phyloP scores from a whole-genome alignment of 352 stramenopile genomes.

The Peronospora farinosa region DNA sequence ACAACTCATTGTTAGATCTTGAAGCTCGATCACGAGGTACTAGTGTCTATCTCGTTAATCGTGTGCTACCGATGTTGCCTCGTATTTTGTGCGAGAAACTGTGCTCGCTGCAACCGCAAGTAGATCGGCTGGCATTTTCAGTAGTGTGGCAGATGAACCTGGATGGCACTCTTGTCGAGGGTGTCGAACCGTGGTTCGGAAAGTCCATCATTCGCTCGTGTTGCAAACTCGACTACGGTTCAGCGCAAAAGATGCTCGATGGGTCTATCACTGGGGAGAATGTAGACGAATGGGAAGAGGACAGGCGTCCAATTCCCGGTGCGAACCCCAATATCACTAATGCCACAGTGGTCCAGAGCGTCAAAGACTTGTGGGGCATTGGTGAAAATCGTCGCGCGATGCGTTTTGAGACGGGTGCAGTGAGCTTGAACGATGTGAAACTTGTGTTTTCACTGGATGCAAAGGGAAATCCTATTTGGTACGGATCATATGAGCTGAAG shows the following conservation, averaged over 20 bases:
- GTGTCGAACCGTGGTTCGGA: constrained; percentile 92
- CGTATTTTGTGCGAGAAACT: constrained; percentile 93
- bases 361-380: constrained; percentile 63
- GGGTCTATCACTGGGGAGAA: constrained; percentile 64
- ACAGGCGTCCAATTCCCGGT: constrained; percentile 36
- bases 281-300: constrained; percentile 64
- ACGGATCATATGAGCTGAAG: constrained; percentile 87
- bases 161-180: constrained; percentile 88
- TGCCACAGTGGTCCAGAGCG: constrained; percentile 51
- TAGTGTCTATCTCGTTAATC: constrained; percentile 95
- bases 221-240: constrained; percentile 94
- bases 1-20: constrained; percentile 87
- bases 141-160: constrained; percentile 95
- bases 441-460: constrained; percentile 91
- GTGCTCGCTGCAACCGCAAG: constrained; percentile 94
- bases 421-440: constrained; percentile 91
- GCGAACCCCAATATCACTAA: constrained; percentile 48
- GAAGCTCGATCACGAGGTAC: constrained; percentile 91
- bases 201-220: constrained; percentile 97
- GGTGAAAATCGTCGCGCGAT: constrained; percentile 64
- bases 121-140: constrained; percentile 93
- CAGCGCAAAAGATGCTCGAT: constrained; percentile 95
- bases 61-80: constrained; percentile 95
- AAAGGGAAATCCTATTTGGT: constrained; percentile 86
- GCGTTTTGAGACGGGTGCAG: constrained; percentile 88